These are phyloP conservation scores for Glycine latifolia DNA, from an alignment of 306 rosid genomes.

Conservation along the genomic window DNA sequence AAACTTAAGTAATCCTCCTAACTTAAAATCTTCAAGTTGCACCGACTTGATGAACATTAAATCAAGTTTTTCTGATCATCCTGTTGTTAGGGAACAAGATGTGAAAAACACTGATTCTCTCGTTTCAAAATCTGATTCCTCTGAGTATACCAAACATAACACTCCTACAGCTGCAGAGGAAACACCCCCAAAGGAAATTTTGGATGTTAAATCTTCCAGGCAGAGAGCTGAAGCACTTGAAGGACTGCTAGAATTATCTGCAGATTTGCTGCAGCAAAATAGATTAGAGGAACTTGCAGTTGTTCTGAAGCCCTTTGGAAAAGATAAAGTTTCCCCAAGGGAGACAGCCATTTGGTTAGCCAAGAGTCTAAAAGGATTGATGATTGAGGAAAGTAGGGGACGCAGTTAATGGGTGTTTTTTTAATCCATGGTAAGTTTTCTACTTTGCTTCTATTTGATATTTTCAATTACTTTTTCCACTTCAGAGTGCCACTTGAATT, in stretches of 20 bases:
- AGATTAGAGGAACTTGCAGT: constrained; percentile 88
- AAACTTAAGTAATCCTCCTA: constrained; percentile 46
- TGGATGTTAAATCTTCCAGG: constrained; percentile 84
- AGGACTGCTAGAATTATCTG: constrained; percentile 86
- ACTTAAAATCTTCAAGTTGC: constrained; percentile 52
- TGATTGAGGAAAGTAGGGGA: constrained; percentile 67
- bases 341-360: constrained; percentile 99
- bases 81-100: constrained; percentile 53
- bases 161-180: constrained; percentile 57
- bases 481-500: constrained; percentile 49
- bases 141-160: constrained; percentile 48
- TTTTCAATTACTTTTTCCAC: constrained; percentile 32
- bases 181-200: constrained; percentile 60
- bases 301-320: constrained; percentile 90
- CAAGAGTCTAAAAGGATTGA: constrained; percentile 92
- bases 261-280: constrained; percentile 81
- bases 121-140: constrained; percentile 55
- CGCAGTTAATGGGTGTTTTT: constrained; percentile 53
- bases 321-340: constrained; percentile 90
- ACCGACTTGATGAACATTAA: constrained; percentile 56
- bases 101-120: constrained; percentile 47
- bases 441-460: constrained; percentile 37
- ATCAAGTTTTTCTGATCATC: constrained; percentile 55
- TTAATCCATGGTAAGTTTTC: constrained; percentile 41
- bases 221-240: constrained; percentile 99